These are phyloP conservation scores for Corinectria fuckeliana DNA, from an alignment of 2,329 filamentous ascomycete genomes.

Conservation along the genomic window DNA sequence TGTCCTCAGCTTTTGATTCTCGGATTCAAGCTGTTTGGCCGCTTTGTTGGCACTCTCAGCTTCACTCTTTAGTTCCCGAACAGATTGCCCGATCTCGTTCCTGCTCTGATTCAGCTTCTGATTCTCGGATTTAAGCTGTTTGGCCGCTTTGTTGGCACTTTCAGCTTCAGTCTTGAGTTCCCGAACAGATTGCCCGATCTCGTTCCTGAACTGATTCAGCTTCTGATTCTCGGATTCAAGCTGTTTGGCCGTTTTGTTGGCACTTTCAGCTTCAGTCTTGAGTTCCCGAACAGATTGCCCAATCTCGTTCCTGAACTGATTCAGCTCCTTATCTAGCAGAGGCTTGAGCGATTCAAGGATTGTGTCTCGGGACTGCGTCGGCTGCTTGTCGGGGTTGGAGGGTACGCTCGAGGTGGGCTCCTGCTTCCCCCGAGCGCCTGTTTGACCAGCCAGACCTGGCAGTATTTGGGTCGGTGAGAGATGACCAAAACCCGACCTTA, in stretches of 20 bases:
- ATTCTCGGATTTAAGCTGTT: too few species aligned
- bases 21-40: too few species aligned
- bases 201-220: too few species aligned
- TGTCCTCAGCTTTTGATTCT: too few species aligned
- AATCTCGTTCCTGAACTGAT: constrained; percentile 16
- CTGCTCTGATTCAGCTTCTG: too few species aligned
- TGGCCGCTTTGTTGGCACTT: too few species aligned
- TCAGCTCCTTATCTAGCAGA: constrained; percentile 22
- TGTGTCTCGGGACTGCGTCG: not conserved
- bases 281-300: not conserved
- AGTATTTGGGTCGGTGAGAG: constrained; percentile 4
- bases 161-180: too few species aligned
- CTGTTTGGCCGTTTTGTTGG: not conserved
- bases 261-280: constrained; percentile 5
- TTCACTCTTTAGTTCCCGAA: too few species aligned
- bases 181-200: too few species aligned
- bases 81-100: too few species aligned
- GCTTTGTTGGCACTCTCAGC: too few species aligned
- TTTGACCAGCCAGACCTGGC: constrained; percentile 10
- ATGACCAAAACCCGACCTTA: constrained; percentile 3
- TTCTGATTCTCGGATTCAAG: constrained; percentile 12
- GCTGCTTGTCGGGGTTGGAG: not conserved
- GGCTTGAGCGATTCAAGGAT: not conserved
- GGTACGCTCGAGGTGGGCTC: constrained; percentile 1
- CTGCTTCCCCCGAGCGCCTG: not conserved